Evolutionary conservation across 352 stramenopile genomes (phyloP).

Genomic region (Phytopythium sindhum): DNA sequence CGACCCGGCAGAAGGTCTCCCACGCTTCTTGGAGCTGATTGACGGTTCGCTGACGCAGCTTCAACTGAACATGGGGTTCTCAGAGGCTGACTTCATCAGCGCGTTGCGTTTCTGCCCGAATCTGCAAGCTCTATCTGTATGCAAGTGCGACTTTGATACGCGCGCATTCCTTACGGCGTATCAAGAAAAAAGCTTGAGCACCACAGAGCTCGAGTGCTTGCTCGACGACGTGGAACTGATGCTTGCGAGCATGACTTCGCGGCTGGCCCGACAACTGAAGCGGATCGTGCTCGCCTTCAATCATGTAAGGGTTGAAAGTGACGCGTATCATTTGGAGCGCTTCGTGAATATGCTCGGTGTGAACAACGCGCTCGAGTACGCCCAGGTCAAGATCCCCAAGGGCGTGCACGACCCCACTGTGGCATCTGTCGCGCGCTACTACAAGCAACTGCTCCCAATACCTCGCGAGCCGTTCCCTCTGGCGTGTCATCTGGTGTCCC

Average conservation of each 20-base stretch:
- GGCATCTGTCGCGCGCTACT: background rate
- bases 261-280: no score
- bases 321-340: background rate
- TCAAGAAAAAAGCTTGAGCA: background rate
- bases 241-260: no score
- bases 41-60: background rate
- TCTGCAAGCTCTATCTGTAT: background rate
- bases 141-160: background rate
- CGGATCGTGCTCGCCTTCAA: no score
- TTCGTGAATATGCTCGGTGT: background rate
- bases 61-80: background rate
- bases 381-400: background rate
- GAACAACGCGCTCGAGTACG: background rate
- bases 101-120: background rate
- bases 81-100: background rate
- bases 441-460: background rate
- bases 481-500: background rate
- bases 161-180: background rate
- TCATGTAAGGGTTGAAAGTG: background rate
- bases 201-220: background rate
- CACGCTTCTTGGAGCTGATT: background rate
- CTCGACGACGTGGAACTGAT: background rate
- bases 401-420: background rate
- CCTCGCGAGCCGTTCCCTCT: background rate
- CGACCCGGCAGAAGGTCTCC: background rate